A percentile compares a stretch with the other conserved stretches of the same genome.
Evolutionary conservation across 2,329 filamentous ascomycete genomes (phyloP).

Genomic region (Sporothrix pallida): DNA sequence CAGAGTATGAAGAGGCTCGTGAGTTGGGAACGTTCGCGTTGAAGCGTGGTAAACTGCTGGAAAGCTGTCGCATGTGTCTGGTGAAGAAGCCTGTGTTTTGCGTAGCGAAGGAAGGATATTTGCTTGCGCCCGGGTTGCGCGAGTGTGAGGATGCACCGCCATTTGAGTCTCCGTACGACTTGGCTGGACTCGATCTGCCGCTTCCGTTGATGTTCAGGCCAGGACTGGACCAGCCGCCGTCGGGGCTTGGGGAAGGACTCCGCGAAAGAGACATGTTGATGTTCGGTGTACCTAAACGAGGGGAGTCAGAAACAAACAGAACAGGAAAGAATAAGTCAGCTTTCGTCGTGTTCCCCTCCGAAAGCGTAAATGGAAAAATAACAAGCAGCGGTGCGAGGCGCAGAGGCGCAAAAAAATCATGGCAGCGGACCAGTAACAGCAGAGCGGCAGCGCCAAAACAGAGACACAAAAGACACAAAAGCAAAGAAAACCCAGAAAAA

Average conservation of each 20-base stretch:
- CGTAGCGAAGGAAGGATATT: slow-evolving; percentile 79
- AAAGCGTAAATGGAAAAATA: slow-evolving; percentile 19
- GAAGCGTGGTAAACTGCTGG: slow-evolving; percentile 78
- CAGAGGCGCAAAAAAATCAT: not conserved
- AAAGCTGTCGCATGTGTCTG: slow-evolving; percentile 80
- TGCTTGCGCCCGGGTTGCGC: slow-evolving; percentile 71
- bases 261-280: slow-evolving; percentile 80
- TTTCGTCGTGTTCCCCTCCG: slow-evolving; percentile 12
- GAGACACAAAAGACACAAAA: not conserved
- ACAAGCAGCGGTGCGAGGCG: not conserved
- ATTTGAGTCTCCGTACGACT: slow-evolving; percentile 59
- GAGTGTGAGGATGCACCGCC: slow-evolving; percentile 73
- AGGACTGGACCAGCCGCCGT: slow-evolving; percentile 79
- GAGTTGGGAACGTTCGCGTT: slow-evolving; percentile 45
- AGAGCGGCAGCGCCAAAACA: slow-evolving; percentile 10
- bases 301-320: not conserved
- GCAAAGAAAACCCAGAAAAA: not conserved
- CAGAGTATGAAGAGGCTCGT: slow-evolving; percentile 59
- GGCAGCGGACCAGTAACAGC: no score
- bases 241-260: slow-evolving; percentile 82
- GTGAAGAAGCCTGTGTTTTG: slow-evolving; percentile 87
- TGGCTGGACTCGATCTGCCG: slow-evolving; percentile 62
- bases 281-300: slow-evolving; percentile 58
- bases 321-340: not conserved
- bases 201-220: slow-evolving; percentile 34